Evolutionary conservation across 2,329 filamentous ascomycete genomes (phyloP).

Genomic region (Diaporthe velutina): DNA sequence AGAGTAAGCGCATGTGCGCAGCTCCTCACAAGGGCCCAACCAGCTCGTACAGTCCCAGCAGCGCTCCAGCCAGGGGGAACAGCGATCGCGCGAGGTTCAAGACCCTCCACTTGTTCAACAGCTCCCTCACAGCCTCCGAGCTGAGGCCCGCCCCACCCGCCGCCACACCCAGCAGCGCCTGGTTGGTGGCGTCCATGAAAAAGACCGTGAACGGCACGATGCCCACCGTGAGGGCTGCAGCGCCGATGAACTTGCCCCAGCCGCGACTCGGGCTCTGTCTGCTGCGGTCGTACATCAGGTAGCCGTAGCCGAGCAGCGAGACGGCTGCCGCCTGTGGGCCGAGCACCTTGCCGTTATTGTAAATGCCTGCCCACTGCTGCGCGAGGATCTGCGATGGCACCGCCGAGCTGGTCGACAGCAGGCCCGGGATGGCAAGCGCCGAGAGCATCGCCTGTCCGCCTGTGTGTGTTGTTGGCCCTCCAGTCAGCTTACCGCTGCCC

Average conservation of each 20-base stretch:
- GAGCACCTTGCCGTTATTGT: constrained; percentile 50
- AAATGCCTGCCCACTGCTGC: constrained; percentile 54
- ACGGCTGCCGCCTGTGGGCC: constrained; percentile 53
- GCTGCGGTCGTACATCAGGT: constrained; percentile 51
- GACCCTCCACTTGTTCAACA: constrained; percentile 46
- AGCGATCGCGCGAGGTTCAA: constrained; percentile 45
- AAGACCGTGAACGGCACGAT: constrained; percentile 57
- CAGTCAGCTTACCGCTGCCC: background rate
- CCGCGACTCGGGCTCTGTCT: constrained; percentile 41
- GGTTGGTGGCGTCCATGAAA: constrained; percentile 54
- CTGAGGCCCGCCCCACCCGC: constrained; percentile 43
- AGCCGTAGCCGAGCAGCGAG: constrained; percentile 51
- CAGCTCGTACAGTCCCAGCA: constrained; percentile 47
- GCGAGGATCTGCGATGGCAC: constrained; percentile 48
- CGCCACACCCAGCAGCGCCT: constrained; percentile 45
- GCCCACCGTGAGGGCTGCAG: constrained; percentile 49
- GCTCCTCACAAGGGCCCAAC: constrained; percentile 32
- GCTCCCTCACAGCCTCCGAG: constrained; percentile 43
- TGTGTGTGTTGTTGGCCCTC: constrained; percentile 39
- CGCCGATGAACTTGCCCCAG: constrained; percentile 52
- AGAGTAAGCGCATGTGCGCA: background rate
- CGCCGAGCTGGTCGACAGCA: constrained; percentile 42
- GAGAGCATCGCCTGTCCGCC: constrained; percentile 54
- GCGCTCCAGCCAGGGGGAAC: constrained; percentile 47
- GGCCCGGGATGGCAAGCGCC: constrained; percentile 50